These are phyloP conservation scores for Thelonectria rubi DNA, from an alignment of 2,329 filamentous ascomycete genomes.

Conservation along the genomic window DNA sequence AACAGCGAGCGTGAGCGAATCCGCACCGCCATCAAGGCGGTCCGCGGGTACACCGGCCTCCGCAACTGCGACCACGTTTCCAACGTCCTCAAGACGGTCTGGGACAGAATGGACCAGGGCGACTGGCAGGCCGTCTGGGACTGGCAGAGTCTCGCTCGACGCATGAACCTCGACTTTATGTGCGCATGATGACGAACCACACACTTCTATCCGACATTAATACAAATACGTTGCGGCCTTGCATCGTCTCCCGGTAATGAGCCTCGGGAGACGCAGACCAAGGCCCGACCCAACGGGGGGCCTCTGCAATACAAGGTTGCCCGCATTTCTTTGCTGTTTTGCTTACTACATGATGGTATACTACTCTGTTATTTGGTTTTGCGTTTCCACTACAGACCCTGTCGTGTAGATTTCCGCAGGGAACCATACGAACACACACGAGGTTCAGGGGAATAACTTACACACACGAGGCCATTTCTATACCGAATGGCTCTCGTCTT, in stretches of 20 bases:
- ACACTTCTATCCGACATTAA: conserved; percentile 7
- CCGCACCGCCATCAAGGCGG: conserved; percentile 57
- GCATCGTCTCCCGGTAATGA: conserved; percentile 15
- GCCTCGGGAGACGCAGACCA: conserved; percentile 1
- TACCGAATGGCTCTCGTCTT: background rate
- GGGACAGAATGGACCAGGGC: conserved; percentile 65
- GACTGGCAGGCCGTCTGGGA: conserved; percentile 71
- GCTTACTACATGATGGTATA: conserved; percentile 22
- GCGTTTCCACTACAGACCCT: conserved; percentile 1
- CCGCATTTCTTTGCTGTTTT: conserved; percentile 12
- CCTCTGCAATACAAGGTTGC: conserved; percentile 8
- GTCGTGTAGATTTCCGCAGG: conserved; percentile 11
- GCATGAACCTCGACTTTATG: conserved; percentile 65
- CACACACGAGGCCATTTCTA: background rate
- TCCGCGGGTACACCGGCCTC: conserved; percentile 68
- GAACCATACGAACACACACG: conserved; percentile 8
- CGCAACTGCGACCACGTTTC: conserved; percentile 64
- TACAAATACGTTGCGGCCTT: conserved; percentile 22
- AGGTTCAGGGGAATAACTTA: conserved; percentile 12
- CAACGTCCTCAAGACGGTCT: conserved; percentile 66
- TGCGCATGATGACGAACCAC: conserved; percentile 52
- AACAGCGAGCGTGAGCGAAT: conserved; percentile 62
- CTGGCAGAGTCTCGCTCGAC: conserved; percentile 66
- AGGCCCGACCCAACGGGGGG: background rate
- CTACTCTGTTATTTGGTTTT: conserved; percentile 22